Conservation (phyloP, 345 rosid genomes). For the Aquilaria malaccensis region DNA sequence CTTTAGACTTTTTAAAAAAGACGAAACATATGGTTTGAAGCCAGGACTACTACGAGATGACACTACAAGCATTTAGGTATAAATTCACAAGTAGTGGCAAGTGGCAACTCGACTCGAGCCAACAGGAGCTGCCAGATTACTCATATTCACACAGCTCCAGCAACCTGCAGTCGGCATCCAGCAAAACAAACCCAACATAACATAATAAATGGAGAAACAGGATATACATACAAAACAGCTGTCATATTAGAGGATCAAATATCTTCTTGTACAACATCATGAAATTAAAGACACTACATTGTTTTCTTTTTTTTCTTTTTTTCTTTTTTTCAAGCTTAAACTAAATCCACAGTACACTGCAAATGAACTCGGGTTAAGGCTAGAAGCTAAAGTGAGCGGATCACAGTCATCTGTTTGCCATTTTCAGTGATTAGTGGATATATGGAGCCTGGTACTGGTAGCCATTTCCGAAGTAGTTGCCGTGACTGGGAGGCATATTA, state of each 20-base stretch:
- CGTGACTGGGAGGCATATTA: constrained; percentile 66
- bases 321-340: constrained; percentile 24
- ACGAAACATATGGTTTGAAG: too few species aligned
- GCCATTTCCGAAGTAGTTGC: constrained; percentile 89
- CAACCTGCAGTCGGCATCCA: not conserved
- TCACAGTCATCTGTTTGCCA: constrained; percentile 41
- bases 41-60: too few species aligned
- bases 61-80: too few species aligned
- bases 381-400: constrained; percentile 59
- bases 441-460: constrained; percentile 85
- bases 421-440: constrained; percentile 55
- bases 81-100: too few species aligned
- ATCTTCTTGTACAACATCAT: constrained; percentile 42
- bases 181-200: not conserved
- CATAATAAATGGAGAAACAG: not conserved
- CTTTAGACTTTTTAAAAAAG: too few species aligned
- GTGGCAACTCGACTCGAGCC: too few species aligned
- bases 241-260: constrained; percentile 49
- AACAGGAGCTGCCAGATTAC: too few species aligned
- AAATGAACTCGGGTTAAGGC: constrained; percentile 48
- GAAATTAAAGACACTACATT: constrained; percentile 31
- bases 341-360: constrained; percentile 64
- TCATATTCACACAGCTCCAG: too few species aligned
- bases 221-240: constrained; percentile 30
- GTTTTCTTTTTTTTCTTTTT: constrained; percentile 10